A percentile compares a stretch with the other conserved stretches of the same genome.
Evolutionary conservation across 345 rosid genomes (phyloP).

Genomic region (Eucalyptus paniculata): DNA sequence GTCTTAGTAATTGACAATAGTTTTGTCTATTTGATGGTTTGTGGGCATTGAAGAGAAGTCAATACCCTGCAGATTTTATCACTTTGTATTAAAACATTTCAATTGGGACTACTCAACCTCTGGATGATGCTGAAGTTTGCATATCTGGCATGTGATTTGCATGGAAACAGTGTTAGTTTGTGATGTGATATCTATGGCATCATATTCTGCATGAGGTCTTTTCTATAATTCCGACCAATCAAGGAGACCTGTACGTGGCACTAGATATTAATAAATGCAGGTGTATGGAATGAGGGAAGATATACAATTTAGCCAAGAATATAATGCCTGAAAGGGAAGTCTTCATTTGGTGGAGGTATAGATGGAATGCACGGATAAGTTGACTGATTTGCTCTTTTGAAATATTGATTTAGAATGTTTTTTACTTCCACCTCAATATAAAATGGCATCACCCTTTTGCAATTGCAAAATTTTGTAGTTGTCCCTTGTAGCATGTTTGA

Average conservation of each 20-base stretch:
- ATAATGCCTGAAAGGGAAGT: not conserved
- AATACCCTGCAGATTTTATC: not conserved
- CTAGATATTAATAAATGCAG: not conserved
- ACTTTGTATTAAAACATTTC: not conserved
- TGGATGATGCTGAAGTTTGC: not conserved
- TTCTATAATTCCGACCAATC: not conserved
- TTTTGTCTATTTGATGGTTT: not conserved
- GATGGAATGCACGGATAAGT: not conserved
- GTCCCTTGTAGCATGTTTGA: not conserved
- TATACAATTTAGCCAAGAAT: not conserved
- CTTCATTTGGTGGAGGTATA: not conserved
- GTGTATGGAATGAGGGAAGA: not conserved
- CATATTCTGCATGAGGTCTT: not conserved
- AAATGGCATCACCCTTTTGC: not conserved
- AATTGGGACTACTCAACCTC: not conserved
- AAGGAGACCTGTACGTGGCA: not conserved
- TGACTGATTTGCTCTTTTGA: not conserved
- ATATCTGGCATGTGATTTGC: not conserved
- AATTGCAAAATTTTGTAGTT: not conserved
- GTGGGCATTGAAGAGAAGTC: not conserved
- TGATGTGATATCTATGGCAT: not conserved
- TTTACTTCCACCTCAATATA: not conserved
- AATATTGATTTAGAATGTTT: not conserved
- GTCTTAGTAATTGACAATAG: not conserved
- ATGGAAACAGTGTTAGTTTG: not conserved